A percentile compares a stretch with the other conserved stretches of the same genome.
Conservation (phyloP, 2,329 filamentous ascomycete species). For the Arthrobotrys megalospora region DNA sequence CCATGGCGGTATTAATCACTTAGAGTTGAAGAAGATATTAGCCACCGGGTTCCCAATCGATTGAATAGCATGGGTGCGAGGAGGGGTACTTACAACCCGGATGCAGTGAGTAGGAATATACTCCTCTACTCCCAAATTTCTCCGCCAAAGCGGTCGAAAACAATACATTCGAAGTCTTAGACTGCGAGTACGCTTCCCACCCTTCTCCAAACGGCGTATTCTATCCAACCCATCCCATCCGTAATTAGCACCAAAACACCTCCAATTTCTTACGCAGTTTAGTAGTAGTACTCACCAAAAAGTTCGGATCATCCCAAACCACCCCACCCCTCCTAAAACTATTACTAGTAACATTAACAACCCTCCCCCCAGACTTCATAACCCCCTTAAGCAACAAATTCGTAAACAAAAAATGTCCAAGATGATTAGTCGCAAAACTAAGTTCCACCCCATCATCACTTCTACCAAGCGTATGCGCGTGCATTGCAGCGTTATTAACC, state of each 20-base stretch:
- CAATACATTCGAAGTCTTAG: constrained; percentile 72
- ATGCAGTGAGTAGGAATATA: constrained; percentile 68
- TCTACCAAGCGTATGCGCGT: constrained; percentile 60
- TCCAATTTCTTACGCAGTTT: background rate
- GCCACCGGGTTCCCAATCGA: background rate
- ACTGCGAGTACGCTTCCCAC: constrained; percentile 71
- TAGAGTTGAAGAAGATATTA: background rate
- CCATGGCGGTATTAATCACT: constrained; percentile 61
- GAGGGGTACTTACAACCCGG: constrained; percentile 66
- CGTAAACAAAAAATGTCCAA: constrained; percentile 68
- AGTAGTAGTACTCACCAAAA: constrained; percentile 65
- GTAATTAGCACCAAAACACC: background rate
- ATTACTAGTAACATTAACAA: constrained; percentile 70
- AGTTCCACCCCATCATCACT: constrained; percentile 68
- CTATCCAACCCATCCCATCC: constrained; percentile 17
- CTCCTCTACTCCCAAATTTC: constrained; percentile 65
- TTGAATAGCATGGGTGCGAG: background rate
- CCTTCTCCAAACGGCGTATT: constrained; percentile 66
- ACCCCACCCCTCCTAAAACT: constrained; percentile 69
- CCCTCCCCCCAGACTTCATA: constrained; percentile 60
- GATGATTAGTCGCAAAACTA: constrained; percentile 67
- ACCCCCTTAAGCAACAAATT: constrained; percentile 66
- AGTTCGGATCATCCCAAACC: constrained; percentile 69
- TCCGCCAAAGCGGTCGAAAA: constrained; percentile 68
- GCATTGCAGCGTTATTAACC: constrained; percentile 69